phyloP scores from a whole-genome alignment of 345 rosid species.

The Ricinus communis region DNA sequence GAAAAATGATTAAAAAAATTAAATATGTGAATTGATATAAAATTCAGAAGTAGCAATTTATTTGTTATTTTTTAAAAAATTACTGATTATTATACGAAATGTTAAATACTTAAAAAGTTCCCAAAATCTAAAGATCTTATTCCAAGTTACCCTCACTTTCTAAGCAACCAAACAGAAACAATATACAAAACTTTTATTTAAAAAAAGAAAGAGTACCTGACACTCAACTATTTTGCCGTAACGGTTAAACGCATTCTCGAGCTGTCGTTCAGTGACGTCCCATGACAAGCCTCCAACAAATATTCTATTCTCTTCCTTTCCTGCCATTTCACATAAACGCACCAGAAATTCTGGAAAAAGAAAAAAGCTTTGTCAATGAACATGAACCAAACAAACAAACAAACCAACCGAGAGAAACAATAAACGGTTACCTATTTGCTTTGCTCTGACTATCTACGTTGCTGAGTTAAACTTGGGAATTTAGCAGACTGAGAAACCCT shows the following conservation, averaged over 20 bases:
- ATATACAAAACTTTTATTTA: not conserved
- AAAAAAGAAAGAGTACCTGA: conserved; percentile 53
- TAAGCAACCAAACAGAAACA: conserved; percentile 9
- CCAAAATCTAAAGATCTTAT: not conserved
- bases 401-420: not conserved
- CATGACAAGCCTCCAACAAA: conserved; percentile 92
- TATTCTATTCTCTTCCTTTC: conserved; percentile 76
- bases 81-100: too few species aligned
- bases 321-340: conserved; percentile 46
- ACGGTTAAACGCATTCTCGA: conserved; percentile 72
- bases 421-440: not conserved
- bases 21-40: too few species aligned
- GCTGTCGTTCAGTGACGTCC: conserved; percentile 82
- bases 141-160: not conserved
- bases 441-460: not conserved
- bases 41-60: too few species aligned
- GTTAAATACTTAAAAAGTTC: too few species aligned
- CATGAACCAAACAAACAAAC: too few species aligned
- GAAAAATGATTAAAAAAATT: too few species aligned
- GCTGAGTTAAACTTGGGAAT: not conserved
- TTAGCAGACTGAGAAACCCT: not conserved
- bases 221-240: conserved; percentile 82
- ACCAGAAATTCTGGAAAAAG: not conserved
- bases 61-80: too few species aligned
- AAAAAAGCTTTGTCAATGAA: too few species aligned